Percentiles rank a stretch among this genome's conserved stretches.
Evolutionary conservation across 2,329 filamentous ascomycete species (phyloP).

Genomic region (Salinomyces thailandicus): DNA sequence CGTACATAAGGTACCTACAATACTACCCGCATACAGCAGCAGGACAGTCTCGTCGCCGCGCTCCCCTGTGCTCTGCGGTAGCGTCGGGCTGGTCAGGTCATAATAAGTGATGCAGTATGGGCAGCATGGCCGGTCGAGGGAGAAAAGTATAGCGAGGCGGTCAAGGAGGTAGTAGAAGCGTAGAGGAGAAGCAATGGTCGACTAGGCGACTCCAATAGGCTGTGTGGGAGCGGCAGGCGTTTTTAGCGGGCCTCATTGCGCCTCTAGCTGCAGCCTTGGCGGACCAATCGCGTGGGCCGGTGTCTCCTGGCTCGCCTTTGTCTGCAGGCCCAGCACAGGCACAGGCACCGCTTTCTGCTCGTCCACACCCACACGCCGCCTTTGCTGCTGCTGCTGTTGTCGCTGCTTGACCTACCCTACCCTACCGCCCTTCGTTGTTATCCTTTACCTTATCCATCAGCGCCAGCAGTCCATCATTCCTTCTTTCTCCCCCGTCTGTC

Average conservation of each 20-base stretch:
- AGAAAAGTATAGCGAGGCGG: no score
- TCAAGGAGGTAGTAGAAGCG: no score
- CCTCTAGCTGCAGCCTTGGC: background rate
- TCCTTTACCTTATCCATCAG: background rate
- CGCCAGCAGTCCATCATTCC: conserved; percentile 5
- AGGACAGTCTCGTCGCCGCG: background rate
- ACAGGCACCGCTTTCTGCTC: background rate
- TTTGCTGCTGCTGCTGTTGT: background rate
- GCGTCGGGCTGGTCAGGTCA: background rate
- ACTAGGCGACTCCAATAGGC: no score
- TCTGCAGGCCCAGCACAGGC: conserved; percentile 1
- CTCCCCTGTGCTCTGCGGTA: background rate
- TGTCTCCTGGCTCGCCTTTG: background rate
- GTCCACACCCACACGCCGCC: background rate
- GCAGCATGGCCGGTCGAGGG: no score
- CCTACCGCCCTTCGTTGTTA: conserved; percentile 2
- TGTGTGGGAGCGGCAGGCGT: background rate
- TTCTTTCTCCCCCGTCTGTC: conserved; percentile 5
- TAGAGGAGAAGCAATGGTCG: no score
- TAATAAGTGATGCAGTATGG: background rate
- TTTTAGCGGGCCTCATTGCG: background rate
- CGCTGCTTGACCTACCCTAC: background rate
- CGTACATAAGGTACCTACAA: no score
- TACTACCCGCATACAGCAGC: no score
- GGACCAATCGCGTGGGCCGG: conserved; percentile 1